Base-by-base conservation (phyloP, 495 filamentous ascomycete species). In the Acidomyces sp. region DNA sequence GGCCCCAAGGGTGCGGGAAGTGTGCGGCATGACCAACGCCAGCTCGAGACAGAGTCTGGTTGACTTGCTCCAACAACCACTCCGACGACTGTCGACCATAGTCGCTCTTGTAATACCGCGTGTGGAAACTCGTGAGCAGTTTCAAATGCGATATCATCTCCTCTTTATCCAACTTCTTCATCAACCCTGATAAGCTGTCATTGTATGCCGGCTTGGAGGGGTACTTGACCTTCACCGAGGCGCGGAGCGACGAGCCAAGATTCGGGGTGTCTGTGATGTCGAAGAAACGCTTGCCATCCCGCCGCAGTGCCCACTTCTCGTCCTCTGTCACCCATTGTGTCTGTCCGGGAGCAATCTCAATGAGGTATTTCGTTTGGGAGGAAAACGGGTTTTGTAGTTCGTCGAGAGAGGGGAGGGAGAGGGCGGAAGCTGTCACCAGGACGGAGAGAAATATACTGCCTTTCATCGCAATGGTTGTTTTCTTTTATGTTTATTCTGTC, bases 241-340 rank as follows among this genome's bases (percentile, higher is more conserved):
- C 35, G 16, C 51, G 12, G 11, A 15, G 6, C 56, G 46, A 22
- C 4, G 59, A 36, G 26, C 73, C 78, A 32, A 82, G 68, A 32
- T 79, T 66, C 25, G 60, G 60, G 25, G 72, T 64, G 47, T 82
- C 72, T 39, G 90, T 94, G 51, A 97, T 82, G 61, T 97, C 90
- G 69, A 97, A 93, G 66, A 97, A 97, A 49, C 79, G 30, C 44
- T 18, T 18, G 61, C 77, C 41, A 72, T 93, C 85, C 49, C 86
- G 66, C 58, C 82, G 77, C 45, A 96, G 65, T 48, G 72, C 74
- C 82, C 92, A 94, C 63, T 97, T 97, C 63, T 93, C 77, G 21
- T 93, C 85, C 51, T 97, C 88, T 0, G 82, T 88, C 18, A 94
- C 77, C 81, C 82, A 92, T 62, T 66, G 61, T 17, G 75, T 85